Percentiles rank a stretch among this genome's conserved stretches.
These are phyloP conservation scores for Brassica cretica DNA, from an alignment of 345 rosid species.

Conservation along the genomic window DNA sequence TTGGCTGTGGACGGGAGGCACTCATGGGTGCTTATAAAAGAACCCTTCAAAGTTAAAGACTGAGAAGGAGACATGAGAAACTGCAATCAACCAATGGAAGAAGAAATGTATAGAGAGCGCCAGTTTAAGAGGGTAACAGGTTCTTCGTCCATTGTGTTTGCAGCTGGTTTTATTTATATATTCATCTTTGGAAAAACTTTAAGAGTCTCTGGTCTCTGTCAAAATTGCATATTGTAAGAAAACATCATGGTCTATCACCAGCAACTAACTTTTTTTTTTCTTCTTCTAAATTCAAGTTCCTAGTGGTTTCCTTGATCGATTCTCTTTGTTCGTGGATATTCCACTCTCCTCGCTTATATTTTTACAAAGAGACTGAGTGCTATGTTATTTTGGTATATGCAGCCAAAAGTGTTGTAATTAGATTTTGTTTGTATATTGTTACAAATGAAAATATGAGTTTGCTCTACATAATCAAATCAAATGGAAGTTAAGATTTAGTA, in stretches of 20 bases:
- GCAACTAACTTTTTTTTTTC: conserved; percentile 33
- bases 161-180: conserved; percentile 18
- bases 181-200: conserved; percentile 28
- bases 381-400: neutral
- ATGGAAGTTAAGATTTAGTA: neutral
- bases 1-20: conserved; percentile 31
- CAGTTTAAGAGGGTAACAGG: conserved; percentile 32
- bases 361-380: neutral
- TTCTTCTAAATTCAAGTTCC: conserved; percentile 19
- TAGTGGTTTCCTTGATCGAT: conserved; percentile 24
- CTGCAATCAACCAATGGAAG: conserved; percentile 23
- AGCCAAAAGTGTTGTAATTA: neutral
- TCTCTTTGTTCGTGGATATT: neutral
- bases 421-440: neutral
- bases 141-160: conserved; percentile 34
- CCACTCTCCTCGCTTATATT: neutral
- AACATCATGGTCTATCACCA: conserved; percentile 34
- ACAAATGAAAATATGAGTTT: neutral
- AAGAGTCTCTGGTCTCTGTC: conserved; percentile 35
- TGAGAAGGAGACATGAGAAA: conserved; percentile 33
- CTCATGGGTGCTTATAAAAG: conserved; percentile 25
- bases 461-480: neutral
- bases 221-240: conserved; percentile 42
- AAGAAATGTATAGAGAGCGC: conserved; percentile 36
- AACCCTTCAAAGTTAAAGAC: neutral